A percentile compares a stretch with the other conserved stretches of the same genome.
These are phyloP conservation scores for Myxozyma lipomycoides DNA, from an alignment of 805 yeast species.

Conservation along the genomic window DNA sequence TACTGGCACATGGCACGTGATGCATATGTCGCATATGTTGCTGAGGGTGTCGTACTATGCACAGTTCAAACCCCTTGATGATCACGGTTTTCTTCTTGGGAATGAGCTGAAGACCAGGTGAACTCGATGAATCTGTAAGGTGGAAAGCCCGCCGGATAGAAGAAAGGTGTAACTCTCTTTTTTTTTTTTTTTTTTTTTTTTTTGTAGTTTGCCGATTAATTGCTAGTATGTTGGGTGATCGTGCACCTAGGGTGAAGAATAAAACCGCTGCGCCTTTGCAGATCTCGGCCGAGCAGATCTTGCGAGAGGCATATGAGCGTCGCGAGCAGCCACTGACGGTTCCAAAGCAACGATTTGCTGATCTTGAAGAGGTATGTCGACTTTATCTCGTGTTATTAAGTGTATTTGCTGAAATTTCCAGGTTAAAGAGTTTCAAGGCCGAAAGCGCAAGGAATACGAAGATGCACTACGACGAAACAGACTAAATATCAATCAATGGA, in stretches of 20 bases:
- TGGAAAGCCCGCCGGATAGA: too few relatives aligned
- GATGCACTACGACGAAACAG: conserved; percentile 82
- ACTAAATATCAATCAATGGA: conserved; percentile 81
- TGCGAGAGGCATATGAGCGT: conserved; percentile 57
- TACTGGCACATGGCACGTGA: too few relatives aligned
- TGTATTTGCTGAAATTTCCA: background rate
- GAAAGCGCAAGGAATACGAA: conserved; percentile 79
- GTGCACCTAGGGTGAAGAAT: conserved; percentile 38
- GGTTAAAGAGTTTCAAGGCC: conserved; percentile 64
- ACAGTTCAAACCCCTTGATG: too few relatives aligned
- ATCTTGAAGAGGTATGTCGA: conserved; percentile 58
- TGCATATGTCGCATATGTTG: too few relatives aligned
- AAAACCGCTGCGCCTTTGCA: conserved; percentile 50
- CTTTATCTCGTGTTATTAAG: background rate
- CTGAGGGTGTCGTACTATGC: too few relatives aligned
- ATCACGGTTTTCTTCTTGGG: too few relatives aligned
- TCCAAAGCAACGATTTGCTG: conserved; percentile 51
- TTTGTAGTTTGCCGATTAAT: too few relatives aligned
- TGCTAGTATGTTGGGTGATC: conserved; percentile 13
- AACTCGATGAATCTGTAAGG: too few relatives aligned
- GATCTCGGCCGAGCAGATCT: conserved; percentile 60
- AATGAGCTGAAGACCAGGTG: too few relatives aligned
- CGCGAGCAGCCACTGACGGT: conserved; percentile 42
- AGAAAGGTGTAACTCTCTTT: too few relatives aligned
- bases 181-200: too few relatives aligned